Evolutionary conservation across 1,284 basidiomycete species (phyloP).

Genomic region (Ustilago hordei): DNA sequence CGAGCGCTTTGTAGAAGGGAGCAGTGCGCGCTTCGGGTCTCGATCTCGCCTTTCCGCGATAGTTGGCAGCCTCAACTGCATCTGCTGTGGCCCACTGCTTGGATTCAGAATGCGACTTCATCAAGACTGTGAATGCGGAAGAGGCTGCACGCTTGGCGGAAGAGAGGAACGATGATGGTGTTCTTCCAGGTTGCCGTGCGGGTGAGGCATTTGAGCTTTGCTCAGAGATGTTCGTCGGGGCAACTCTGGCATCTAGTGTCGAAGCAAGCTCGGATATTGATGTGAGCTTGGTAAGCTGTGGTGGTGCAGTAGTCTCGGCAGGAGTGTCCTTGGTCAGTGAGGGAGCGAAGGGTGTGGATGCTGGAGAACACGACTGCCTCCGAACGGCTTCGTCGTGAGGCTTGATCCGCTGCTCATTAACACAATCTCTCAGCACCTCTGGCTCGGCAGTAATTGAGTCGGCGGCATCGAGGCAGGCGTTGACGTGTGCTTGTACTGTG

Average conservation of each 20-base stretch:
- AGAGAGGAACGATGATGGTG: constrained; percentile 22
- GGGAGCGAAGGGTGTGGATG: neutral
- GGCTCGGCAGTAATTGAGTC: constrained; percentile 11
- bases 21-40: constrained; percentile 40
- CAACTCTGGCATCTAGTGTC: constrained; percentile 16
- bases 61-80: constrained; percentile 55
- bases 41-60: constrained; percentile 38
- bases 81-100: constrained; percentile 62
- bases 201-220: neutral
- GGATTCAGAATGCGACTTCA: constrained; percentile 58
- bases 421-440: constrained; percentile 23
- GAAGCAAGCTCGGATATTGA: constrained; percentile 43
- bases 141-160: constrained; percentile 34
- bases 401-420: constrained; percentile 12
- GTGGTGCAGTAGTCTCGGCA: neutral
- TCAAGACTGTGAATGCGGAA: constrained; percentile 59
- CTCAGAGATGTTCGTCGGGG: constrained; percentile 9
- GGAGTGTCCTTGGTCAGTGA: neutral
- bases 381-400: neutral
- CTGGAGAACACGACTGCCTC: constrained; percentile 26
- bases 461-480: constrained; percentile 48
- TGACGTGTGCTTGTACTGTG: constrained; percentile 51
- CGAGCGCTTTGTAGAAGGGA: constrained; percentile 74
- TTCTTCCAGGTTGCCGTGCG: neutral
- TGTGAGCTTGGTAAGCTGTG: constrained; percentile 28